These are phyloP conservation scores for Nemania serpens DNA, from an alignment of 2,329 filamentous ascomycete species.

Conservation along the genomic window DNA sequence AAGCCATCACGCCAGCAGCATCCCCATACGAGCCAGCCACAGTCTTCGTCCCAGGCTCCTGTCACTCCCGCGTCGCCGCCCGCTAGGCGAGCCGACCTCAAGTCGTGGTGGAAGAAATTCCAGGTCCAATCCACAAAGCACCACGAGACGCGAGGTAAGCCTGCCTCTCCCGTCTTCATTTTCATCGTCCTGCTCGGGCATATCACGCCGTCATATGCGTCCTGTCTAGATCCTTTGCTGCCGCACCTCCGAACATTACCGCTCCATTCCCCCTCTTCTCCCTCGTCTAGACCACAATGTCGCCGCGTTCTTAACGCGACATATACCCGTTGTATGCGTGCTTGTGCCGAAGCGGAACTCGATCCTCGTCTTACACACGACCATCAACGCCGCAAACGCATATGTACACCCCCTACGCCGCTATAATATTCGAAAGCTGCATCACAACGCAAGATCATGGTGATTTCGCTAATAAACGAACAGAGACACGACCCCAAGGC, in stretches of 20 bases:
- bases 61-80: slow-evolving; percentile 68
- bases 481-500: slow-evolving; percentile 63
- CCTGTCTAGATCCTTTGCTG: background rate
- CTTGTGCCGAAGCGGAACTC: background rate
- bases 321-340: background rate
- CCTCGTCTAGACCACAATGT: background rate
- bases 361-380: background rate
- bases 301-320: slow-evolving; percentile 4
- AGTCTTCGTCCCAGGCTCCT: slow-evolving; percentile 31
- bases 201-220: background rate
- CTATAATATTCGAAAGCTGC: slow-evolving; percentile 22
- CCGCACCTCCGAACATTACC: background rate
- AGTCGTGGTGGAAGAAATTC: slow-evolving; percentile 98
- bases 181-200: background rate
- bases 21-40: slow-evolving; percentile 35
- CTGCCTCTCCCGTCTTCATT: slow-evolving; percentile 20
- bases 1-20: slow-evolving; percentile 32
- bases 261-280: background rate
- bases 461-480: slow-evolving; percentile 30
- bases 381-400: background rate
- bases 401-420: background rate
- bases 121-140: slow-evolving; percentile 68
- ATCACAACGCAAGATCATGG: background rate
- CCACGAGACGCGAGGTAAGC: slow-evolving; percentile 61
- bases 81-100: slow-evolving; percentile 77